Percentiles rank a stretch among this genome's conserved stretches.
These are phyloP conservation scores for Vitellaria paradoxa DNA, from an alignment of 179 eudicot genomes.

Conservation along the genomic window DNA sequence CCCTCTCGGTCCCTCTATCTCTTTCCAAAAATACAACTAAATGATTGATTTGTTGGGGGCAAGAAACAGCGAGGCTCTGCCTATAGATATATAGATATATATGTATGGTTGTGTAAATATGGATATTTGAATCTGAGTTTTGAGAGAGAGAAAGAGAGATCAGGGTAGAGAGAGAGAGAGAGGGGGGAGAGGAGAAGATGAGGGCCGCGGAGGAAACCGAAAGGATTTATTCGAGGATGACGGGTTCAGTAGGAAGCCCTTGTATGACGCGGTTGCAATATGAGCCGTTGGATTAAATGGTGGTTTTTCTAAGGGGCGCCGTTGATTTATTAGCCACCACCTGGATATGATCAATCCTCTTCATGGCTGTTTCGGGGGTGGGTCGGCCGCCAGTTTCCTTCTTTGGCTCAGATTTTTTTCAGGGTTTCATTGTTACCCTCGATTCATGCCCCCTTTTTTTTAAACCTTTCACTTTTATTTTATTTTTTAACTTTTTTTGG, in stretches of 20 bases:
- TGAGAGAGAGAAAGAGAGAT: slow-evolving; percentile 7
- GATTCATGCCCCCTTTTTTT: background rate
- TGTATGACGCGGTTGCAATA: slow-evolving; percentile 32
- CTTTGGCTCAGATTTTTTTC: background rate
- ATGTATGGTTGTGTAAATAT: background rate
- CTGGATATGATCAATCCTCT: background rate
- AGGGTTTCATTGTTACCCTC: slow-evolving; percentile 5
- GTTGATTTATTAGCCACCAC: slow-evolving; percentile 18
- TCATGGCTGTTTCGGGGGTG: background rate
- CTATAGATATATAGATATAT: background rate
- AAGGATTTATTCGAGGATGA: slow-evolving; percentile 8
- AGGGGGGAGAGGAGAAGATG: slow-evolving; percentile 22
- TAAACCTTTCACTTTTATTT: background rate
- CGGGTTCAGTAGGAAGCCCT: slow-evolving; percentile 25
- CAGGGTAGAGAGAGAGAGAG: background rate
- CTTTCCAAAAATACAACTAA: background rate
- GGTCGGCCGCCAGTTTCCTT: slow-evolving; percentile 16
- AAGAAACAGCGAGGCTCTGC: background rate
- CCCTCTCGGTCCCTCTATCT: no score
- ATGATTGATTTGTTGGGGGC: background rate
- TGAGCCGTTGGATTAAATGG: slow-evolving; percentile 45
- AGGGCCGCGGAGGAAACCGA: no score
- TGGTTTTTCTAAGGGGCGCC: slow-evolving; percentile 23
- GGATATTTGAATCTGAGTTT: slow-evolving; percentile 1
- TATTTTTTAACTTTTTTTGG: background rate